Conservation (phyloP, 345 rosid species). For the Melastoma malabathricum region DNA sequence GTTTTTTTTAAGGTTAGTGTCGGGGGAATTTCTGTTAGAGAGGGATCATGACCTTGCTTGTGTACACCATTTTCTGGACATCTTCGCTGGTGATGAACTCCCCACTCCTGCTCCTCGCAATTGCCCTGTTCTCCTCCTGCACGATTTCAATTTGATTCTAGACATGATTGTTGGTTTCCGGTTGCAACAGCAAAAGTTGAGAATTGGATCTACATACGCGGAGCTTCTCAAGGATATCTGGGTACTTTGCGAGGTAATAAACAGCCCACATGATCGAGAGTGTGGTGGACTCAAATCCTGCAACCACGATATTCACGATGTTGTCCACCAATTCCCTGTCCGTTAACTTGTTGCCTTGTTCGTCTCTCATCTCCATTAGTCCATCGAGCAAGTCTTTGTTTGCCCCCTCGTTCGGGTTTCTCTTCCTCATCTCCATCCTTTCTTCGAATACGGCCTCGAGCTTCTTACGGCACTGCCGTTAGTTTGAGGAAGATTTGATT, state of each 20-base stretch:
- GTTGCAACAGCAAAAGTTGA: background rate
- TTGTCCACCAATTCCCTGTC: conserved; percentile 28
- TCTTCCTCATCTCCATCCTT: no score
- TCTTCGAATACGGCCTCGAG: no score
- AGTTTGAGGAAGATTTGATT: no score
- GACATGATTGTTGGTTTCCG: no score
- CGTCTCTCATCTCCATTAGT: conserved; percentile 7
- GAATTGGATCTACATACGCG: background rate
- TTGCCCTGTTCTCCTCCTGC: conserved; percentile 26
- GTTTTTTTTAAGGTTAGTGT: no score
- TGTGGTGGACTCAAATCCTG: conserved; percentile 19
- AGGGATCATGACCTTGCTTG: conserved; percentile 13
- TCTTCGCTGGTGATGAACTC: conserved; percentile 24
- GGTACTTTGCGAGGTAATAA: conserved; percentile 25
- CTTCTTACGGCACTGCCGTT: no score
- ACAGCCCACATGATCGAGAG: conserved; percentile 27
- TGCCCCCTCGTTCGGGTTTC: no score
- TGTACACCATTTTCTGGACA: conserved; percentile 20
- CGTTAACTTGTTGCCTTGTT: conserved; percentile 18
- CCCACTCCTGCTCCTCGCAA: conserved; percentile 14
- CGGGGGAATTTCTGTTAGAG: background rate
- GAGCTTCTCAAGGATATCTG: conserved; percentile 13
- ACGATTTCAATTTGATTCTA: background rate
- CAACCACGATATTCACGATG: conserved; percentile 20
- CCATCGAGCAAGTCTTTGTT: no score